A percentile compares a stretch with the other conserved stretches of the same genome.
These are phyloP conservation scores for Candida sanyiensis DNA, from an alignment of 805 yeast species.

Conservation along the genomic window DNA sequence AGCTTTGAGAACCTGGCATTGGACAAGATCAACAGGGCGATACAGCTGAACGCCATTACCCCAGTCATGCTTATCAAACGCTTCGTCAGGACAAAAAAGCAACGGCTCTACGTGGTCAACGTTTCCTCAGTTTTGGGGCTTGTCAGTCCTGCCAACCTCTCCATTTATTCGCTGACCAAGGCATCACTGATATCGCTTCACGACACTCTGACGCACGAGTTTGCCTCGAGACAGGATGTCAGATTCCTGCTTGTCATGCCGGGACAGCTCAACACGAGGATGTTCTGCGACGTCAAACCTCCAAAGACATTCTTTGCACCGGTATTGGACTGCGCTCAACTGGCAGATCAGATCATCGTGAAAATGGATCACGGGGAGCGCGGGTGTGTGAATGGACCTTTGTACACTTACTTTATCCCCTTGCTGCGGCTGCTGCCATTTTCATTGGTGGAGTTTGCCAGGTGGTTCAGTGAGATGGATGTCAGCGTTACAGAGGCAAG, in stretches of 20 bases:
- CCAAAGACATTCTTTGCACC: constrained; percentile 80
- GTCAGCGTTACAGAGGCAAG: constrained; percentile 15
- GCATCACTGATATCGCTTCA: constrained; percentile 80
- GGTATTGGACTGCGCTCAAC: constrained; percentile 50
- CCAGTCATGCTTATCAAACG: constrained; percentile 62
- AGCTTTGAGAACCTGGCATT: constrained; percentile 42
- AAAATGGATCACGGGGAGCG: constrained; percentile 57
- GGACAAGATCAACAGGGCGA: constrained; percentile 49
- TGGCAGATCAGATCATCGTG: constrained; percentile 50
- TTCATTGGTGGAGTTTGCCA: constrained; percentile 34
- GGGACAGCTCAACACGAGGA: constrained; percentile 71
- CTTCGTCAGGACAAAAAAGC: constrained; percentile 43
- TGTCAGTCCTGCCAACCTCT: constrained; percentile 68
- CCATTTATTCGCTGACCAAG: constrained; percentile 82
- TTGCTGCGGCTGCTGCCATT: constrained; percentile 64
- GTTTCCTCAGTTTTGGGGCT: constrained; percentile 77
- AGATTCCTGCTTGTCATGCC: constrained; percentile 74
- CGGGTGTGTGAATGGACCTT: constrained; percentile 67
- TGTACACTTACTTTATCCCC: constrained; percentile 69
- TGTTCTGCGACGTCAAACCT: constrained; percentile 73
- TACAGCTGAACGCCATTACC: constrained; percentile 61
- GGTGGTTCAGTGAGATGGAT: constrained; percentile 69
- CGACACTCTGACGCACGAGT: constrained; percentile 73
- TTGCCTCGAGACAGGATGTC: constrained; percentile 48
- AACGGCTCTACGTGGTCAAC: constrained; percentile 71